Conservation (phyloP, 2,329 filamentous ascomycete genomes). For the Escovopsis weberi region DNA sequence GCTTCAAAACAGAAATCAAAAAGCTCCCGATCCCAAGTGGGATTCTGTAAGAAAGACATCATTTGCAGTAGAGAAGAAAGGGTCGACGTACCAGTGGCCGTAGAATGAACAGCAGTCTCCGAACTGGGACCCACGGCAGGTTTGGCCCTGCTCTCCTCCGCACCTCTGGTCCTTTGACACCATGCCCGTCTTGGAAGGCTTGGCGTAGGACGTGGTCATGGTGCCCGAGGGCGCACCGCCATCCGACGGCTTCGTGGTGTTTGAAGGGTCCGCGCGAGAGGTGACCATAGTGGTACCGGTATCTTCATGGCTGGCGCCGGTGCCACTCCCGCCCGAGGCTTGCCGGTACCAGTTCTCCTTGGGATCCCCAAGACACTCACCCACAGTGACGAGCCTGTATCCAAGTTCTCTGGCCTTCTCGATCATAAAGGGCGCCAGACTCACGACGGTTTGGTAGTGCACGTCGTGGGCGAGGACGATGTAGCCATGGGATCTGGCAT, state of each 20-base stretch:
- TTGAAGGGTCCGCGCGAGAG: background rate
- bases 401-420: constrained; percentile 24
- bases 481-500: constrained; percentile 20
- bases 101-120: constrained; percentile 27
- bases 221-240: background rate
- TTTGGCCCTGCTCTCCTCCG: constrained; percentile 20
- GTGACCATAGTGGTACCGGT: background rate
- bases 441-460: constrained; percentile 30
- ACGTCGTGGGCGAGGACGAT: constrained; percentile 41
- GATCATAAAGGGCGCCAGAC: constrained; percentile 29
- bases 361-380: constrained; percentile 41
- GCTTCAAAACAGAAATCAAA: too few relatives aligned
- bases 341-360: constrained; percentile 36
- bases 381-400: constrained; percentile 36
- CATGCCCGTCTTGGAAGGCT: constrained; percentile 9
- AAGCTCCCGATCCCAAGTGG: too few relatives aligned
- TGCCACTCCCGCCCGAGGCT: constrained; percentile 8
- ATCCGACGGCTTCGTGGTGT: constrained; percentile 4
- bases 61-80: too few relatives aligned
- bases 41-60: too few relatives aligned
- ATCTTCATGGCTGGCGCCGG: constrained; percentile 3
- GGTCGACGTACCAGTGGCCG: constrained; percentile 23
- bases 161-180: constrained; percentile 23
- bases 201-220: constrained; percentile 6
- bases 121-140: constrained; percentile 20